phyloP scores from a whole-genome alignment of 1,284 basidiomycete species.

The Boletus sp. region DNA sequence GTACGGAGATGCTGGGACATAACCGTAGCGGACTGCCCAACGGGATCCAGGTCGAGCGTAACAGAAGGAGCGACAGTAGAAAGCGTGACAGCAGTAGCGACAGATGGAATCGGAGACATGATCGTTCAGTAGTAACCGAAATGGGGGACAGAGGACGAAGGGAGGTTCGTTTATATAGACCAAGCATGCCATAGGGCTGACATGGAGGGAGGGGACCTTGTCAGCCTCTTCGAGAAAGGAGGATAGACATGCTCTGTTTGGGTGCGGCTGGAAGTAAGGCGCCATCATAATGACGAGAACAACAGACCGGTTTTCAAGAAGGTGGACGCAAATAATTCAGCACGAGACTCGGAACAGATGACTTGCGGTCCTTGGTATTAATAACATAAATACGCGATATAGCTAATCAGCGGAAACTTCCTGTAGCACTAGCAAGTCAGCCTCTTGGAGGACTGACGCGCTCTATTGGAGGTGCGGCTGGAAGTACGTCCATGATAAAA shows the following conservation, averaged over 20 bases:
- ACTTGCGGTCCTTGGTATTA: no score
- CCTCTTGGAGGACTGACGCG: no score
- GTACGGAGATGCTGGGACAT: constrained; percentile 12
- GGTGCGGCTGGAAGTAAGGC: neutral
- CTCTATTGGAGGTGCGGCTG: no score
- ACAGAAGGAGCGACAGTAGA: constrained; percentile 4
- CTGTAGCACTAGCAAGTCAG: no score
- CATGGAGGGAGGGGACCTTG: neutral
- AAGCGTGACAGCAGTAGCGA: constrained; percentile 8
- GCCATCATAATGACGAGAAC: neutral
- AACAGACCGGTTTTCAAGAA: no score
- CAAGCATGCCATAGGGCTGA: constrained; percentile 6
- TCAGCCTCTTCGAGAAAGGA: constrained; percentile 8
- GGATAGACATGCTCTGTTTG: neutral
- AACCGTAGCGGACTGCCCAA: constrained; percentile 5
- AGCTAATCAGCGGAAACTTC: no score
- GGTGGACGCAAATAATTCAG: no score
- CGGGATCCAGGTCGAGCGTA: neutral
- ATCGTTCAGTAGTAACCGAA: constrained; percentile 5
- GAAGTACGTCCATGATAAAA: no score
- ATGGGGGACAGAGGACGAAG: neutral
- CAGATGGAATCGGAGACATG: constrained; percentile 25
- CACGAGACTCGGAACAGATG: no score
- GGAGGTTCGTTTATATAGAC: constrained; percentile 9
- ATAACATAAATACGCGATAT: no score